phyloP scores from a whole-genome alignment of 2,329 filamentous ascomycete species.

The Anisogramma anomala region DNA sequence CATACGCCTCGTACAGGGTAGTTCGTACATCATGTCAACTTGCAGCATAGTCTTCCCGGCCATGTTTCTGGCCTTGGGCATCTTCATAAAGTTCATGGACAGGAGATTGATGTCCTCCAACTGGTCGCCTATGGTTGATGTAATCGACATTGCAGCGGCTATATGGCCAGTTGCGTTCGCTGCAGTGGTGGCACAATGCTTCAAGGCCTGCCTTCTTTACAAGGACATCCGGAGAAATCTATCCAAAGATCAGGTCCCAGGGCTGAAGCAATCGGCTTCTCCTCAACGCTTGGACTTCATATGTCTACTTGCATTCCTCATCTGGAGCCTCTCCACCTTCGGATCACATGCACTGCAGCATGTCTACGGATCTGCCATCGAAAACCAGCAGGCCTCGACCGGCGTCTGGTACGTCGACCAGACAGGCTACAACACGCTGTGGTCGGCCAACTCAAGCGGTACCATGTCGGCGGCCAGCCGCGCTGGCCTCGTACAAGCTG shows the following conservation, averaged over 20 bases:
- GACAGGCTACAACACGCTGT: conserved; percentile 8
- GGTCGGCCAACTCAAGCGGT: neutral
- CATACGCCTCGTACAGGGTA: conserved; percentile 2
- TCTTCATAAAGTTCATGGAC: conserved; percentile 1
- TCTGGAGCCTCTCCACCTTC: conserved; percentile 15
- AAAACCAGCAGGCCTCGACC: neutral
- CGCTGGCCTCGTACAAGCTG: conserved; percentile 2
- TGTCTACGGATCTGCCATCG: neutral
- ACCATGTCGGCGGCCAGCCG: neutral
- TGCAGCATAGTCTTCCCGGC: conserved; percentile 10
- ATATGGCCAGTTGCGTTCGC: conserved; percentile 18
- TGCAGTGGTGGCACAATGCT: conserved; percentile 15
- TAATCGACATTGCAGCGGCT: conserved; percentile 14
- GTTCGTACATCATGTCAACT: conserved; percentile 9
- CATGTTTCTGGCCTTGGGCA: conserved; percentile 3
- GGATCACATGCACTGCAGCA: conserved; percentile 12
- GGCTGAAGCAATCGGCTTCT: conserved; percentile 7
- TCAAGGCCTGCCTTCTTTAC: conserved; percentile 15
- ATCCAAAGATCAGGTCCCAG: conserved; percentile 7
- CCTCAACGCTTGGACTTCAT: conserved; percentile 8
- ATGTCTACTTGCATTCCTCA: conserved; percentile 9
- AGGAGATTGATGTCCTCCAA: neutral
- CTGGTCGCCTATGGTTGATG: conserved; percentile 5
- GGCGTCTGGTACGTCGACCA: conserved; percentile 8
- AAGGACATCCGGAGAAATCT: conserved; percentile 14